Conservation (phyloP, 2,329 filamentous ascomycete species). For the Cercospora sp. region DNA sequence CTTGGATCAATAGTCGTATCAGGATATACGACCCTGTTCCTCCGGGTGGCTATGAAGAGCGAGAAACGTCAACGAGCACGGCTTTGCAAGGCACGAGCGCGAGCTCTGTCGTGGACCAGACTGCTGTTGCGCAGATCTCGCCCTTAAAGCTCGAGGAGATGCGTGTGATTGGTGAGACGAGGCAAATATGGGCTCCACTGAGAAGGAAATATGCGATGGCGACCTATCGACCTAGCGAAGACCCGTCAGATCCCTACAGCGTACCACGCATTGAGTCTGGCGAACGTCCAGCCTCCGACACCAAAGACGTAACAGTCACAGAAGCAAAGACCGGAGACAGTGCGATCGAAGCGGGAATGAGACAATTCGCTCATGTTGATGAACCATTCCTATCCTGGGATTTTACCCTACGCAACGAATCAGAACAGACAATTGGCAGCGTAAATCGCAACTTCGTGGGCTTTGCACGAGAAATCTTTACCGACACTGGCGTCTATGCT, state of each 20-base stretch:
- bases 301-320: constrained; percentile 51
- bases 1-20: constrained; percentile 63
- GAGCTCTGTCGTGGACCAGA: constrained; percentile 46
- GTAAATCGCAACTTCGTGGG: constrained; percentile 66
- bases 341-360: constrained; percentile 49
- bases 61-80: constrained; percentile 34
- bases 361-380: constrained; percentile 63
- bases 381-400: constrained; percentile 67
- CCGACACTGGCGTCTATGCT: constrained; percentile 65
- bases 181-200: constrained; percentile 64
- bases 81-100: constrained; percentile 49
- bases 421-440: constrained; percentile 56
- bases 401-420: constrained; percentile 58
- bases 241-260: constrained; percentile 41
- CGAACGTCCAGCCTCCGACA: constrained; percentile 46
- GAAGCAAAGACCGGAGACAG: constrained; percentile 46
- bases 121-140: constrained; percentile 53
- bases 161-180: constrained; percentile 64
- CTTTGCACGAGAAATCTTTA: constrained; percentile 65
- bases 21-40: constrained; percentile 57
- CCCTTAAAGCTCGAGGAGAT: constrained; percentile 57
- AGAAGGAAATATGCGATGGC: constrained; percentile 66
- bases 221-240: constrained; percentile 50
- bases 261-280: constrained; percentile 40
- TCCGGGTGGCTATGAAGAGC: constrained; percentile 39